These are phyloP conservation scores for Metarhizium sp. DNA, from an alignment of 2,329 filamentous ascomycete species.

Conservation along the genomic window DNA sequence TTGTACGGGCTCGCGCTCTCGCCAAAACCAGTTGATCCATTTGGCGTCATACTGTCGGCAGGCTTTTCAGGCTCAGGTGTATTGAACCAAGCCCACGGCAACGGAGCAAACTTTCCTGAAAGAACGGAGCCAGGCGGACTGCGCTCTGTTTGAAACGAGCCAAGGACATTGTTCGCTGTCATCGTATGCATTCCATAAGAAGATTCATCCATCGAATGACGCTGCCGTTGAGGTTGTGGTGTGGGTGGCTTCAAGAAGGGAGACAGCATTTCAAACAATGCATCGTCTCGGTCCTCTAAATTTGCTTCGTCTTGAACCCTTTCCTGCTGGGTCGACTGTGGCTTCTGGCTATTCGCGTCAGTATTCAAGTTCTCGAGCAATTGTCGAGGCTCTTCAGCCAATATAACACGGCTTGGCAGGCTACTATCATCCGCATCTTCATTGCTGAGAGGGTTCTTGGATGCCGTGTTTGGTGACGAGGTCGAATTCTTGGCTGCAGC, in stretches of 20 bases:
- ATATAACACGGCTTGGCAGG: background rate
- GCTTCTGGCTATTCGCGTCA: background rate
- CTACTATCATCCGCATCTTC: background rate
- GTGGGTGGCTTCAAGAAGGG: constrained; percentile 38
- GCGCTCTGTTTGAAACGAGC: constrained; percentile 23
- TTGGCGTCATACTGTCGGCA: constrained; percentile 7
- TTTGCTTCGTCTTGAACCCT: constrained; percentile 4
- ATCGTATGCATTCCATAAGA: constrained; percentile 47
- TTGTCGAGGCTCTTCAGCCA: background rate
- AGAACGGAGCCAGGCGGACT: constrained; percentile 19
- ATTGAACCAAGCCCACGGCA: constrained; percentile 44
- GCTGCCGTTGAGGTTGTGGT: constrained; percentile 23
- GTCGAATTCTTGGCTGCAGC: background rate
- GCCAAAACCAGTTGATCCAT: constrained; percentile 17
- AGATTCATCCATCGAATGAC: constrained; percentile 27
- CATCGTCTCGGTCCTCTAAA: constrained; percentile 24
- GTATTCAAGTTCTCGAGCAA: no score
- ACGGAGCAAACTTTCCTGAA: constrained; percentile 23
- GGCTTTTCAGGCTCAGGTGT: constrained; percentile 22
- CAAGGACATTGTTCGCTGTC: constrained; percentile 42
- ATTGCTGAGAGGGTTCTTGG: background rate
- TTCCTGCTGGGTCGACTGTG: background rate
- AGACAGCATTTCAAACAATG: constrained; percentile 38
- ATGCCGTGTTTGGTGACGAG: background rate
- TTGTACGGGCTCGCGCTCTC: constrained; percentile 15